Evolutionary conservation across 1,284 basidiomycete species (phyloP).

Genomic region (Papiliotrema flavescens): DNA sequence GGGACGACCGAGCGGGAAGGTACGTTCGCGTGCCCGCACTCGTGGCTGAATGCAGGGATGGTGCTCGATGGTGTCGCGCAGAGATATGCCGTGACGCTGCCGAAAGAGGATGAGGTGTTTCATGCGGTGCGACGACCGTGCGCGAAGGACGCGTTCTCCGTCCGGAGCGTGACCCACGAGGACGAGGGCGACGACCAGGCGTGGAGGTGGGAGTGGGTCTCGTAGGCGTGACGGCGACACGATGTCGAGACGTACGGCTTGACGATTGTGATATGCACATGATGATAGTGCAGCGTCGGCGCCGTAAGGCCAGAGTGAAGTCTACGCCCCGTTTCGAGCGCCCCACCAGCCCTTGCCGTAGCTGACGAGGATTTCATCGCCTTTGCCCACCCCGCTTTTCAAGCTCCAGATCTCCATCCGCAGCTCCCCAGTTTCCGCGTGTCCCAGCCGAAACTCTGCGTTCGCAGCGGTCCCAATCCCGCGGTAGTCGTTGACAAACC

Average conservation of each 20-base stretch:
- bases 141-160: slow-evolving; percentile 6
- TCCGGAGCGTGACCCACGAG: slow-evolving; percentile 10
- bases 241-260: too few relatives aligned
- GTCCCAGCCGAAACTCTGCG: slow-evolving; percentile 63
- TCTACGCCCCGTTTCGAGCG: slow-evolving; percentile 31
- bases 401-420: slow-evolving; percentile 72
- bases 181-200: slow-evolving; percentile 1
- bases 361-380: slow-evolving; percentile 80
- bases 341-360: slow-evolving; percentile 94
- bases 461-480: slow-evolving; percentile 66
- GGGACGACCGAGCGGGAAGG: slow-evolving; percentile 13
- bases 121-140: slow-evolving; percentile 4
- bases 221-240: neutral
- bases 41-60: neutral
- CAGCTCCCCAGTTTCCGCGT: slow-evolving; percentile 60
- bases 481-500: slow-evolving; percentile 85
- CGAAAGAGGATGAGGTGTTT: neutral
- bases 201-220: slow-evolving; percentile 26
- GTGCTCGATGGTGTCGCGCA: neutral
- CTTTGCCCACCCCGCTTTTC: slow-evolving; percentile 62
- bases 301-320: too few relatives aligned
- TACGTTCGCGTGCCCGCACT: neutral
- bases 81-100: neutral
- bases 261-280: neutral
- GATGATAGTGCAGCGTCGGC: neutral